Base-by-base conservation (phyloP, 352 stramenopile genomes). In the Phytophthora sp. region DNA sequence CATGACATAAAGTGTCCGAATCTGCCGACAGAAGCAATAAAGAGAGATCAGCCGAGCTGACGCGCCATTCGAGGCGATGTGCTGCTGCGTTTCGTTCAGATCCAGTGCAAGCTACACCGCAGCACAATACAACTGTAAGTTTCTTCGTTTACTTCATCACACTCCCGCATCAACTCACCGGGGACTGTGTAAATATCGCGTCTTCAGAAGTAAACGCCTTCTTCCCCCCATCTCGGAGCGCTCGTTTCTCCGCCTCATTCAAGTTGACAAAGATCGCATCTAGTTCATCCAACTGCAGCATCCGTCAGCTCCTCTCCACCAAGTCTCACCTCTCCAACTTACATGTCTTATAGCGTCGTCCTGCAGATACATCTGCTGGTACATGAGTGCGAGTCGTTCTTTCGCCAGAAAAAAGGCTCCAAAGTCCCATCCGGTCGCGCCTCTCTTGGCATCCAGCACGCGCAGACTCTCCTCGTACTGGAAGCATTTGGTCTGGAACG, bases 331-430 rank as follows among this genome's bases (percentile, higher is more conserved):
- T 24, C 18, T 15, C 37, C 37, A 3, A 8, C 77, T 23, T 82
- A 95, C 87, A 52, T 95, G 84, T 48, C 87, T 73, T 50, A 94
- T 88, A 1, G 82, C 81, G 46, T 95, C 85, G 45, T 96, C 87
- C 8, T 91, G 77, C 5, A 96, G 52, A 66, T 88, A 89, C 63
- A 85, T 88, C 50, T 94, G 85, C 56, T 91, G 84, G 54, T 94
- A 96, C 80, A 93, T 89, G 50, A 92, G 64, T 6, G 87, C 87
- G 15, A 96, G 60, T 5, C 70, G 71, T 32, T 95, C 87, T 50
- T 95, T 95, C 4, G 84, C 82, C 11, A 89, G 42, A 41, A 93
- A 91, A 32, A 94, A 96, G 5, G 82, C 74, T 18, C 84, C 76
- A 66, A 93, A 93, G 50, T 96, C 73, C 87, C 87, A 96, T 2